Percentiles rank a stretch among this genome's conserved stretches.
phyloP scores from a whole-genome alignment of 1,139 yeast species.

The Protomyces arabidopsidicola region DNA sequence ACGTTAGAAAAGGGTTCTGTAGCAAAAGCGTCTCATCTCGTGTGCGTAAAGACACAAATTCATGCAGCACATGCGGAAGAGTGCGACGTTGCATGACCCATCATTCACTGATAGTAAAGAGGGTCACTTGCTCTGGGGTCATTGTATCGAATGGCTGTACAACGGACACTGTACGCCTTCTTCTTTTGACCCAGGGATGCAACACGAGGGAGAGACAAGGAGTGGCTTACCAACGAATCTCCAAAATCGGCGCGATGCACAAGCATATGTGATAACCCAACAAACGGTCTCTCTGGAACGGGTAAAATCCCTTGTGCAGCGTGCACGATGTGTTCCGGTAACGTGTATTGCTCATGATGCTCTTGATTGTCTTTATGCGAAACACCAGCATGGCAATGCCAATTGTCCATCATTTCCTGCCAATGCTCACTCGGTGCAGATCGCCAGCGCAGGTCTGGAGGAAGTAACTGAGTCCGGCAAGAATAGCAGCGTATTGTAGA shows the following conservation, averaged over 20 bases:
- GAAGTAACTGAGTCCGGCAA: not conserved
- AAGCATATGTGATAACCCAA: constrained; percentile 6
- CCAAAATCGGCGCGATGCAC: not conserved
- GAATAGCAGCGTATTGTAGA: not conserved
- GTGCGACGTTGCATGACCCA: not conserved
- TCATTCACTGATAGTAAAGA: not conserved
- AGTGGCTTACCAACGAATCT: not conserved
- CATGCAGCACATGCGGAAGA: not conserved
- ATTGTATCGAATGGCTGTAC: constrained; percentile 11
- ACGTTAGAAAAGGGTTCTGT: not conserved
- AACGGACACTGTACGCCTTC: not conserved
- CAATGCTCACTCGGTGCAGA: constrained; percentile 90
- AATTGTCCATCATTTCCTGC: constrained; percentile 93
- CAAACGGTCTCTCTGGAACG: constrained; percentile 1
- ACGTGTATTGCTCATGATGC: constrained; percentile 28
- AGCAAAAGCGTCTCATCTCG: not conserved
- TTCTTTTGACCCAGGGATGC: not conserved
- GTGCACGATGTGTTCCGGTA: constrained; percentile 11
- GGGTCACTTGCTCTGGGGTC: constrained; percentile 2
- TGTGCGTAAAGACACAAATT: not conserved
- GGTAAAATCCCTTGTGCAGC: constrained; percentile 13
- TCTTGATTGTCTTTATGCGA: constrained; percentile 49
- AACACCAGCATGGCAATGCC: constrained; percentile 83
- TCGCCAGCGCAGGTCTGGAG: constrained; percentile 34
- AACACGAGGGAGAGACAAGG: not conserved